Percentiles rank a stretch among this genome's conserved stretches.
Conservation (phyloP, 805 yeast genomes). For the Cyberlindnera americana region DNA sequence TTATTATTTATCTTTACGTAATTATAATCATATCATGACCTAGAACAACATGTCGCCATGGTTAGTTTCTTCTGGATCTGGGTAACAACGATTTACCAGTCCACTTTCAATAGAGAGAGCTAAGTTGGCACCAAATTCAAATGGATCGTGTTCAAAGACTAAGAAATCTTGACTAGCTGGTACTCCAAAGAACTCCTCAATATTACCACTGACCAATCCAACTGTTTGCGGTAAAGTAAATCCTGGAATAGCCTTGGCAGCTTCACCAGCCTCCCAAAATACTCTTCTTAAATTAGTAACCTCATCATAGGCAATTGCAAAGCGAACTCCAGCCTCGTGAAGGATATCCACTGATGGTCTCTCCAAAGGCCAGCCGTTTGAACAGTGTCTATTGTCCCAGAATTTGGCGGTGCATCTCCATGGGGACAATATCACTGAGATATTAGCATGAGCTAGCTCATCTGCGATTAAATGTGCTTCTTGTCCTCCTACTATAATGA, state of each 20-base stretch:
- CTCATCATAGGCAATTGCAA: constrained; percentile 8
- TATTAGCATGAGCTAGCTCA: constrained; percentile 2
- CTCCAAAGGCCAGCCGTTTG: constrained; percentile 8
- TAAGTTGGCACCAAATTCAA: constrained; percentile 6
- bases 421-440: constrained; percentile 6
- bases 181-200: constrained; percentile 1
- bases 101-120: constrained; percentile 5
- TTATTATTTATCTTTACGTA: too few relatives aligned
- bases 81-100: constrained; percentile 2
- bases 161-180: constrained; percentile 1
- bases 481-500: constrained; percentile 9
- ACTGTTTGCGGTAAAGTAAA: constrained; percentile 2
- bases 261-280: constrained; percentile 9
- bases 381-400: constrained; percentile 11
- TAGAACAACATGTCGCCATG: constrained; percentile 8
- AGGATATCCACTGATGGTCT: constrained; percentile 9
- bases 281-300: constrained; percentile 4
- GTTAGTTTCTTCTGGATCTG: constrained; percentile 8
- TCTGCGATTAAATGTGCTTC: constrained; percentile 8
- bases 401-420: constrained; percentile 11
- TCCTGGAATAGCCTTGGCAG: constrained; percentile 1
- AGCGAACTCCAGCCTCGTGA: constrained; percentile 7
- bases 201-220: background rate
- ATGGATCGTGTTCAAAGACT: constrained; percentile 9
- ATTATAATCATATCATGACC: too few relatives aligned